Conservation (phyloP, 495 filamentous ascomycete species). For the Penicillium longicatenatum region DNA sequence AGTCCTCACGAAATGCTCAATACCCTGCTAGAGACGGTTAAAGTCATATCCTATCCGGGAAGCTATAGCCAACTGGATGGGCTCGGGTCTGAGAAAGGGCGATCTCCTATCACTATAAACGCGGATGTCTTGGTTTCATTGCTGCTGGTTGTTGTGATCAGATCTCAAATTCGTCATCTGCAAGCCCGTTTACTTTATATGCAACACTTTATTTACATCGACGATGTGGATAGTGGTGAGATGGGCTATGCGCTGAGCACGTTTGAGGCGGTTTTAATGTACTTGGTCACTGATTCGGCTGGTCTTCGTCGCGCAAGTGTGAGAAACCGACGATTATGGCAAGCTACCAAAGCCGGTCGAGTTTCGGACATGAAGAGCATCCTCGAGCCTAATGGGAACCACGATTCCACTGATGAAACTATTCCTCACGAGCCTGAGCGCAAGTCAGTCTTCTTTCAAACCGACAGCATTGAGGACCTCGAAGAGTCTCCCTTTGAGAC, state of each 20-base stretch:
- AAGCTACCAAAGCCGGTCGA: constrained; percentile 75
- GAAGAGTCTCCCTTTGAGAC: constrained; percentile 27
- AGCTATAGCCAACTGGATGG: constrained; percentile 37
- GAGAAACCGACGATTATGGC: constrained; percentile 86
- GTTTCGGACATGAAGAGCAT: constrained; percentile 74
- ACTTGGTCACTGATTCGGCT: constrained; percentile 80
- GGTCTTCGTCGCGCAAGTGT: constrained; percentile 80
- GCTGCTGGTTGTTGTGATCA: constrained; percentile 88
- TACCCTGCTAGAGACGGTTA: constrained; percentile 82
- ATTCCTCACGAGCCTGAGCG: constrained; percentile 40
- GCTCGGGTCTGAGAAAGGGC: constrained; percentile 57
- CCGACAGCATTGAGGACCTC: constrained; percentile 43
- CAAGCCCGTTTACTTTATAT: constrained; percentile 89
- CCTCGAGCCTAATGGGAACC: constrained; percentile 66
- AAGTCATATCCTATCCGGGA: constrained; percentile 66
- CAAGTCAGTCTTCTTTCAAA: constrained; percentile 42
- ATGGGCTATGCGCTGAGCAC: constrained; percentile 97
- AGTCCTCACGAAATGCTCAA: constrained; percentile 96
- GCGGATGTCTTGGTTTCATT: constrained; percentile 94
- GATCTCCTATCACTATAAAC: constrained; percentile 76
- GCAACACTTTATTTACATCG: constrained; percentile 93
- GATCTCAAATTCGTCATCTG: constrained; percentile 84
- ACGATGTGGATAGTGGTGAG: constrained; percentile 96
- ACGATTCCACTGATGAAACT: constrained; percentile 44
- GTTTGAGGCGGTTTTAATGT: constrained; percentile 91